Conservation (phyloP, 2,329 filamentous ascomycete genomes). For the Onygenales sp. region DNA sequence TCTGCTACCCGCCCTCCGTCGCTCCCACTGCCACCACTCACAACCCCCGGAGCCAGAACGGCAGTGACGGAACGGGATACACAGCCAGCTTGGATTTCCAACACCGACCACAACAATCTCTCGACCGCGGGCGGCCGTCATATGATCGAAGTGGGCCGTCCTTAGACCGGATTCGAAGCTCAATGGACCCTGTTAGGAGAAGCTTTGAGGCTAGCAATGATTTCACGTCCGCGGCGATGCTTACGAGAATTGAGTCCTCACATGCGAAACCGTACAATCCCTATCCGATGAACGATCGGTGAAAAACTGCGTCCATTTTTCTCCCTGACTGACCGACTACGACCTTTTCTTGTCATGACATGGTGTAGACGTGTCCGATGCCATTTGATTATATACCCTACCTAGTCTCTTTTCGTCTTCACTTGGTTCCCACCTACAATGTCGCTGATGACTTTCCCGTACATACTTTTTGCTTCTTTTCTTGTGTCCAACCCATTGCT, state of each 20-base stretch:
- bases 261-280: not conserved
- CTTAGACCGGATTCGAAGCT: slow-evolving; percentile 77
- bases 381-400: slow-evolving; percentile 17
- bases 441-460: not conserved
- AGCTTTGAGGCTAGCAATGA: slow-evolving; percentile 84
- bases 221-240: slow-evolving; percentile 79
- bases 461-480: not conserved
- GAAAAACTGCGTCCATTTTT: not conserved
- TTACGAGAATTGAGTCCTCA: slow-evolving; percentile 47
- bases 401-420: slow-evolving; percentile 18
- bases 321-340: not conserved
- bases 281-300: not conserved
- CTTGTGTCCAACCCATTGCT: no score
- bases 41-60: slow-evolving; percentile 75
- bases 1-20: slow-evolving; percentile 77
- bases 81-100: slow-evolving; percentile 46
- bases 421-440: not conserved
- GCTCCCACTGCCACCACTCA: slow-evolving; percentile 68
- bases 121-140: slow-evolving; percentile 49
- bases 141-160: slow-evolving; percentile 66
- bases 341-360: not conserved
- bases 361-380: not conserved
- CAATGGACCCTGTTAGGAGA: slow-evolving; percentile 73
- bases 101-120: slow-evolving; percentile 50
- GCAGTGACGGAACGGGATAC: slow-evolving; percentile 89